phyloP scores from a whole-genome alignment of 2,329 filamentous ascomycete genomes.

The Chaetomium strumarium region DNA sequence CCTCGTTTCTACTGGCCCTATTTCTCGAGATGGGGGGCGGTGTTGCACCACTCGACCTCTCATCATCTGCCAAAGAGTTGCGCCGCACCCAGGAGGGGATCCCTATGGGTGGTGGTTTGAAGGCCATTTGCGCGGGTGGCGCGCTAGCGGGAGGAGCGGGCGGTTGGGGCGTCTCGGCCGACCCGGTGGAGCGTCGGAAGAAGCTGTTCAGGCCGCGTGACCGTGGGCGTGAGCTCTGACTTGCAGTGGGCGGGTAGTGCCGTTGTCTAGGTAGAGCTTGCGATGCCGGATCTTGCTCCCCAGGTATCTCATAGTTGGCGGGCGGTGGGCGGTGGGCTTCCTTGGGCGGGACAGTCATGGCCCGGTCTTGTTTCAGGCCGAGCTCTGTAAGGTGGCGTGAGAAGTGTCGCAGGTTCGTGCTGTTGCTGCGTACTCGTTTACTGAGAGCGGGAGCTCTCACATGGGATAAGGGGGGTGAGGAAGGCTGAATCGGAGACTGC shows the following conservation, averaged over 20 bases:
- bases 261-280: slow-evolving; percentile 28
- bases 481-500: slow-evolving; percentile 18
- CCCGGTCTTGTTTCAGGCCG: slow-evolving; percentile 17
- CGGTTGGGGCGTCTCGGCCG: slow-evolving; percentile 25
- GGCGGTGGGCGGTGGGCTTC: slow-evolving; percentile 18
- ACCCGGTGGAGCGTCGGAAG: slow-evolving; percentile 46
- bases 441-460: slow-evolving; percentile 26
- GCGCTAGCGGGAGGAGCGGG: slow-evolving; percentile 21
- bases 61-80: slow-evolving; percentile 34
- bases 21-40: slow-evolving; percentile 52
- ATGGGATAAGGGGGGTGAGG: slow-evolving; percentile 19
- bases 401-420: slow-evolving; percentile 20
- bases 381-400: slow-evolving; percentile 10
- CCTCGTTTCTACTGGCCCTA: background rate
- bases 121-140: slow-evolving; percentile 23
- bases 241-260: slow-evolving; percentile 49
- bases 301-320: slow-evolving; percentile 10
- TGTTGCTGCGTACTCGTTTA: slow-evolving; percentile 23
- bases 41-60: slow-evolving; percentile 41
- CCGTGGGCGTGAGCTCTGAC: slow-evolving; percentile 33
- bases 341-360: slow-evolving; percentile 24
- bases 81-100: slow-evolving; percentile 37
- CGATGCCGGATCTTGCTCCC: slow-evolving; percentile 15
- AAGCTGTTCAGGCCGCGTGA: slow-evolving; percentile 44
- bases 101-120: slow-evolving; percentile 29